Evolutionary conservation across 805 yeast genomes (phyloP), one percentile per base, ranked within the genome.

Genomic region (Wickerhamiella australiensis): DNA sequence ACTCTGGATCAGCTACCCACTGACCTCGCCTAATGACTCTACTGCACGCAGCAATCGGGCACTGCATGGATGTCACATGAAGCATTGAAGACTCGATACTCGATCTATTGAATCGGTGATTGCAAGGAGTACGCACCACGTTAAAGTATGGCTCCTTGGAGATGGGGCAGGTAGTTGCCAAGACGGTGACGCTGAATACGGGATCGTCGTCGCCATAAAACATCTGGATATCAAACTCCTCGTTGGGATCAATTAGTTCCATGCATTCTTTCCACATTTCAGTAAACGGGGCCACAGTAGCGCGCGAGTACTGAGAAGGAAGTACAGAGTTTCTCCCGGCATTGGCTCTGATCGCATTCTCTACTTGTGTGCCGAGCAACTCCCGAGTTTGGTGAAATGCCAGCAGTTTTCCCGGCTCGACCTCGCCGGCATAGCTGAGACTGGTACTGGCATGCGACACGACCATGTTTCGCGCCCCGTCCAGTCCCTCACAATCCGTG

Each of bases 201-300:
- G 40, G 41, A 15, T 45, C 48, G 9, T 35, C 49, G 5, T 33
- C 38, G 6, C 49, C 49, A 12, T 26, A 12, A 7, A 20, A 23
- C 29, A 6, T 12, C 1, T 4, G 18, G 36, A 36, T 33, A 21
- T 46, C 49, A 13, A 27, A 13, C 7, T 36, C 43, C 20, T 26
- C 49, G 37, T 27, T 26, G 41, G 49, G 49, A 33, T 46, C 43
- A n/a, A 46, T 46, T 1, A 46, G n/a, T 5, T 26, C 11, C 35
- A 31, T 35, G n/a, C 25, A 15, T 11, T 23, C 18, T 5, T 26
- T 22, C 49, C 49, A 46, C 49, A 46, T 36, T 7, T 26, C 43
- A 29, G n/a, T 27, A 17, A 23, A 46, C 13, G 42, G 49, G n/a
- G 18, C 27, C 17, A 36, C 8, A 4, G 46, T 42, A 17, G 22